Percentiles rank a stretch among this genome's conserved stretches.
Evolutionary conservation across 257 asterid species (phyloP).

Genomic region (Gentiana dahurica): DNA sequence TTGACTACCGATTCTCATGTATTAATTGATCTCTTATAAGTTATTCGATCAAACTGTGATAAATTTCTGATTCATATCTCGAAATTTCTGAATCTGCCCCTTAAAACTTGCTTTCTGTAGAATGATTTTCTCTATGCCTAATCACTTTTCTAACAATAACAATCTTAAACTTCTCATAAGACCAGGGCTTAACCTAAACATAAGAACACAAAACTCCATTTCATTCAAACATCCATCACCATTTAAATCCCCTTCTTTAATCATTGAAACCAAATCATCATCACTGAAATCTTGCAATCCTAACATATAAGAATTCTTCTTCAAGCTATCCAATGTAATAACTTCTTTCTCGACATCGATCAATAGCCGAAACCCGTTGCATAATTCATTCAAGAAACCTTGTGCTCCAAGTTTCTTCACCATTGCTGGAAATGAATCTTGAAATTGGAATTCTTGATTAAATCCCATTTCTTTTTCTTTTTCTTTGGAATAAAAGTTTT

Average conservation of each 20-base stretch:
- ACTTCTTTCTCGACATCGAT: slow-evolving; percentile 42
- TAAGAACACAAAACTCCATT: slow-evolving; percentile 68
- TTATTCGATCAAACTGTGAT: too few species aligned
- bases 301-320: slow-evolving; percentile 32
- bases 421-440: slow-evolving; percentile 73
- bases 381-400: slow-evolving; percentile 54
- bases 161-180: slow-evolving; percentile 40
- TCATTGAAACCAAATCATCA: slow-evolving; percentile 41
- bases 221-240: slow-evolving; percentile 53
- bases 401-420: slow-evolving; percentile 60
- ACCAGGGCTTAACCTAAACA: slow-evolving; percentile 66
- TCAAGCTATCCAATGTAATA: slow-evolving; percentile 66
- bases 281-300: slow-evolving; percentile 39
- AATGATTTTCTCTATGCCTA: too few species aligned
- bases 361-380: slow-evolving; percentile 47
- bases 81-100: too few species aligned
- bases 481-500: too few species aligned
- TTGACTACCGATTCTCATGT: too few species aligned
- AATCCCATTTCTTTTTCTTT: neutral
- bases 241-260: slow-evolving; percentile 64
- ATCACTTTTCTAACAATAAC: slow-evolving; percentile 9
- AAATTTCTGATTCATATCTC: too few species aligned
- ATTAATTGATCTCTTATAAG: too few species aligned
- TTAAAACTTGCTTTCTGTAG: too few species aligned
- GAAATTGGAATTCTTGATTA: slow-evolving; percentile 23